phyloP scores from a whole-genome alignment of 108 stramenopile genomes.

The Pseudonitzschia pungens region DNA sequence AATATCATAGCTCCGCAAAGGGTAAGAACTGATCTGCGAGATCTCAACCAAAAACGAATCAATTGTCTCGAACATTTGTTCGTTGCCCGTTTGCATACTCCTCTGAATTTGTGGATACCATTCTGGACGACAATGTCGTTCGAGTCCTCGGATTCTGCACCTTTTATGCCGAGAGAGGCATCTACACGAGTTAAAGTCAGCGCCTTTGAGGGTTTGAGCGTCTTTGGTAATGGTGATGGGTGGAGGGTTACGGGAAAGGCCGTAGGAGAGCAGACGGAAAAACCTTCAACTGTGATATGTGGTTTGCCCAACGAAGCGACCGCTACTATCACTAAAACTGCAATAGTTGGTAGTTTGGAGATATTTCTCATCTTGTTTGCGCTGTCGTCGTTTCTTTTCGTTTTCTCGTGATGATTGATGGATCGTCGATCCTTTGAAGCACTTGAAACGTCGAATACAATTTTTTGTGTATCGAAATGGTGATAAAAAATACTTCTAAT shows the following conservation, averaged over 20 bases:
- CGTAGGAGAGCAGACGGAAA: slow-evolving; percentile 1
- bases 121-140: not conserved
- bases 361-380: not conserved
- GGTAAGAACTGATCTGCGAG: slow-evolving; percentile 19
- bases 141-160: not conserved
- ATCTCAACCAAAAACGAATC: slow-evolving; percentile 9
- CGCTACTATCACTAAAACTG: slow-evolving; percentile 2
- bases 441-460: no score
- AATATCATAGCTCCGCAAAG: slow-evolving; percentile 18
- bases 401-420: not conserved
- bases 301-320: not conserved
- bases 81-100: slow-evolving; percentile 9
- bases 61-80: slow-evolving; percentile 8
- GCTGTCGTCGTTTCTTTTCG: not conserved
- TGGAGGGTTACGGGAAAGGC: not conserved
- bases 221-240: not conserved
- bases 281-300: slow-evolving; percentile 3
- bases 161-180: not conserved
- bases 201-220: not conserved
- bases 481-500: no score
- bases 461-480: no score
- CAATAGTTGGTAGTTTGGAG: not conserved
- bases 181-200: not conserved
- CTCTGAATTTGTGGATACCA: slow-evolving; percentile 8
- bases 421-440: not conserved